These are phyloP conservation scores for Phaeosphaeria sp. DNA, from an alignment of 2,329 filamentous ascomycete species.

Conservation along the genomic window DNA sequence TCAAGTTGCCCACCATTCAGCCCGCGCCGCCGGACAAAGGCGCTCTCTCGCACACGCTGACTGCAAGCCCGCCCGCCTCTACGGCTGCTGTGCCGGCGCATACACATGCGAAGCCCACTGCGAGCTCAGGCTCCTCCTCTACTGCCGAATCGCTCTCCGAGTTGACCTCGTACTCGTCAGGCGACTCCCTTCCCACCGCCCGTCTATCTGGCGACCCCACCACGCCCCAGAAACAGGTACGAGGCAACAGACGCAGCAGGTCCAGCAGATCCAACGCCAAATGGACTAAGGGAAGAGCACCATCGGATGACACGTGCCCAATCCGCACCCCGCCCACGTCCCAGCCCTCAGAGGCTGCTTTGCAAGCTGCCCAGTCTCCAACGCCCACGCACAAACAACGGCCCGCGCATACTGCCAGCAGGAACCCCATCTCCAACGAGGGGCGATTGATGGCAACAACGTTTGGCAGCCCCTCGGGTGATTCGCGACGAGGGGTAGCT, in stretches of 20 bases:
- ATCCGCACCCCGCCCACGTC: slow-evolving; percentile 30
- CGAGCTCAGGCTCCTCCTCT: slow-evolving; percentile 34
- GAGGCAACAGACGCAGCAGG: slow-evolving; percentile 36
- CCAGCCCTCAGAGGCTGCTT: slow-evolving; percentile 23
- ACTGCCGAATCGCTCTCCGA: slow-evolving; percentile 32
- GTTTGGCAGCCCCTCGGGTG: slow-evolving; percentile 46
- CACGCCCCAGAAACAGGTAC: slow-evolving; percentile 36
- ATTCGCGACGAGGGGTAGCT: slow-evolving; percentile 49
- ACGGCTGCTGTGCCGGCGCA: slow-evolving; percentile 16
- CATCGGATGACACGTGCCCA: slow-evolving; percentile 37
- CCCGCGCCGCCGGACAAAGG: slow-evolving; percentile 36
- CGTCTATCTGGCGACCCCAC: slow-evolving; percentile 27
- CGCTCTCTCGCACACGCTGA: slow-evolving; percentile 23
- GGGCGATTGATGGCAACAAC: slow-evolving; percentile 46
- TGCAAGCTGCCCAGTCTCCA: slow-evolving; percentile 21
- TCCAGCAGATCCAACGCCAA: slow-evolving; percentile 25
- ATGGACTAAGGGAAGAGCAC: slow-evolving; percentile 40
- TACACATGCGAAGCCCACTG: slow-evolving; percentile 37
- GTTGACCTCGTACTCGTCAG: slow-evolving; percentile 40
- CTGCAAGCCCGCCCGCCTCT: slow-evolving; percentile 16
- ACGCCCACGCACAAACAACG: slow-evolving; percentile 24
- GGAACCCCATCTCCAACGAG: slow-evolving; percentile 21
- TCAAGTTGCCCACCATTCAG: slow-evolving; percentile 35
- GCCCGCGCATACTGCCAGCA: slow-evolving; percentile 20
- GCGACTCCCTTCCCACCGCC: slow-evolving; percentile 35